Conservation (phyloP, 371 early-diverging fungal genomes). For the Circinella minor region DNA sequence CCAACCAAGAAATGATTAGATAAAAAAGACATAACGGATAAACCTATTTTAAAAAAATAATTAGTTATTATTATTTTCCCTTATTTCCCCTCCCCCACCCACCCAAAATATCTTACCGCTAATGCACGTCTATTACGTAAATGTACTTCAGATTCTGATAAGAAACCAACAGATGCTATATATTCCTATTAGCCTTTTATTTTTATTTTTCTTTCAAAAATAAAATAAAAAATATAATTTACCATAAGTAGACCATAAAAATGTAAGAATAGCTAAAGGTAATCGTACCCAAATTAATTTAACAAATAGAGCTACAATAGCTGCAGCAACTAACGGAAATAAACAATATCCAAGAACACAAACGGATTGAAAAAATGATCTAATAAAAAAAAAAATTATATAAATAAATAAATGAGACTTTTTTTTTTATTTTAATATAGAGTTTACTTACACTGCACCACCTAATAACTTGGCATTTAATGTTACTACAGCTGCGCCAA, state of each 20-base stretch:
- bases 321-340: constrained; percentile 86
- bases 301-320: constrained; percentile 73
- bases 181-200: background rate
- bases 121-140: constrained; percentile 82
- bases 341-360: constrained; percentile 96
- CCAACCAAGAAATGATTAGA: constrained; percentile 90
- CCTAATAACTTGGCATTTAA: constrained; percentile 93
- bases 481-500: constrained; percentile 93
- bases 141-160: constrained; percentile 73
- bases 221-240: background rate
- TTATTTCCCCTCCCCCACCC: too few species aligned
- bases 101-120: too few species aligned
- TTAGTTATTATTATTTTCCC: background rate
- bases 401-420: background rate
- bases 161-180: constrained; percentile 87
- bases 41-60: constrained; percentile 22
- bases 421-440: constrained; percentile 36
- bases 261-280: constrained; percentile 71
- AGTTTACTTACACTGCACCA: constrained; percentile 70
- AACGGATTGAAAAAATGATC: constrained; percentile 94
- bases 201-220: background rate
- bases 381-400: background rate
- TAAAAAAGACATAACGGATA: constrained; percentile 95
- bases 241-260: constrained; percentile 89
- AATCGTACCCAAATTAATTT: constrained; percentile 69